Evolutionary conservation across 371 early-diverging fungal species (phyloP), one percentile per base, ranked within the genome.

Genomic region (Mucor saturninus): DNA sequence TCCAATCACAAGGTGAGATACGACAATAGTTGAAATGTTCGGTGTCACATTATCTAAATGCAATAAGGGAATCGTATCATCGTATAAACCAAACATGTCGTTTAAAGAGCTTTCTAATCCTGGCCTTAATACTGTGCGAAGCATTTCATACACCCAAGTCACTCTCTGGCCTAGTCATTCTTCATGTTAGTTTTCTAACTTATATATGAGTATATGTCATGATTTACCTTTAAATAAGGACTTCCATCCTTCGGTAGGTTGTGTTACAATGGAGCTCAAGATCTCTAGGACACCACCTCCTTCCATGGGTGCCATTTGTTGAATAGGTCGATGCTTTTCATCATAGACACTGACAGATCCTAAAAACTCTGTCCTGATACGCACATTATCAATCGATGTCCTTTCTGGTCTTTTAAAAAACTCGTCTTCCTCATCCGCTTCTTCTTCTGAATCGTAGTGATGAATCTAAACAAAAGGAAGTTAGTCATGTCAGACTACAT

Each of bases 1-100:
- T 8, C 93, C 92, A 4, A 86, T 85, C 1, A 85, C 74, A 1
- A 90, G 68, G 67, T 89, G 87, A 5, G 90, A 89, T 2, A 79
- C 81, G 2, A 93, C 83, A 54, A 91, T 57, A 2, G 93, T 91
- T 5, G 85, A 72, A 15, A 91, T 69, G 59, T 89, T 89, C 11
- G 89, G 86, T 13, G 78, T 81, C 21, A 79, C 79, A 53, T 67
- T 75, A 51, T 89, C 83, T 48, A 89, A 68, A 62, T 93, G 89
- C 21, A 86, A 83, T 49, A 90, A 72, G 11, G 90, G 88, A 21
- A 89, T 88, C 4, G 90, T 88, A 61, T 89, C 90, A 61, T 93
- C 94, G 64, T 92, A 90, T 14, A 93, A 66, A 37, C 88, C 90
- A 64, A 92, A 87, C 31, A 85, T 56, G 54, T 93, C 93, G 72